Percentiles rank a stretch among this genome's conserved stretches.
Conservation (phyloP, 2,329 filamentous ascomycete species). For the Penicillium hordei region DNA sequence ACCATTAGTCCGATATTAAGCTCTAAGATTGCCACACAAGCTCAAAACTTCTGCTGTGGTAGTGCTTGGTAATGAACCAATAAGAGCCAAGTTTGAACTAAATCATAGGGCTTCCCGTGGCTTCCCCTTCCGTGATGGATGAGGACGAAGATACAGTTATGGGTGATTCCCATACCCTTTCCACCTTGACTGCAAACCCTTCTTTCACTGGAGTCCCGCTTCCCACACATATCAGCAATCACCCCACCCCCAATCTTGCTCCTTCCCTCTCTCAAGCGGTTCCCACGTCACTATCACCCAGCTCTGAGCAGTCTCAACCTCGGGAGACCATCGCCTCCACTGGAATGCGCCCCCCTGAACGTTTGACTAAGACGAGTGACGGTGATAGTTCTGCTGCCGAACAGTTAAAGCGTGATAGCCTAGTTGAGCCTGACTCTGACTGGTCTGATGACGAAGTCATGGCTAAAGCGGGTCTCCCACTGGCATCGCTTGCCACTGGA, state of each 20-base stretch:
- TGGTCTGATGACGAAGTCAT: slow-evolving; percentile 40
- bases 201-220: slow-evolving; percentile 17
- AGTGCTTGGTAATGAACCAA: slow-evolving; percentile 15
- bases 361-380: slow-evolving; percentile 27
- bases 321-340: slow-evolving; percentile 2
- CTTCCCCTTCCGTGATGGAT: slow-evolving; percentile 27
- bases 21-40: background rate
- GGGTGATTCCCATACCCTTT: slow-evolving; percentile 30
- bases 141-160: slow-evolving; percentile 44
- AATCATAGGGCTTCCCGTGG: slow-evolving; percentile 1
- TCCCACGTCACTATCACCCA: slow-evolving; percentile 13
- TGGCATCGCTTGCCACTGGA: slow-evolving; percentile 64
- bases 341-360: slow-evolving; percentile 22
- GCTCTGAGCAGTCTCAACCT: slow-evolving; percentile 12
- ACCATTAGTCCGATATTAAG: background rate
- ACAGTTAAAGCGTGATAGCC: slow-evolving; percentile 30
- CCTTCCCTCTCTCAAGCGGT: slow-evolving; percentile 16
- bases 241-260: slow-evolving; percentile 23
- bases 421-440: slow-evolving; percentile 43
- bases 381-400: slow-evolving; percentile 26
- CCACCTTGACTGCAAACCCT: slow-evolving; percentile 17
- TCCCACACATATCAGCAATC: slow-evolving; percentile 21
- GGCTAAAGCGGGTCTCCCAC: slow-evolving; percentile 44
- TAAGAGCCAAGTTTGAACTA: slow-evolving; percentile 6
- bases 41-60: background rate